These are phyloP conservation scores for Friedmanniomyces endolithicus DNA, from an alignment of 495 filamentous ascomycete genomes.

Conservation along the genomic window DNA sequence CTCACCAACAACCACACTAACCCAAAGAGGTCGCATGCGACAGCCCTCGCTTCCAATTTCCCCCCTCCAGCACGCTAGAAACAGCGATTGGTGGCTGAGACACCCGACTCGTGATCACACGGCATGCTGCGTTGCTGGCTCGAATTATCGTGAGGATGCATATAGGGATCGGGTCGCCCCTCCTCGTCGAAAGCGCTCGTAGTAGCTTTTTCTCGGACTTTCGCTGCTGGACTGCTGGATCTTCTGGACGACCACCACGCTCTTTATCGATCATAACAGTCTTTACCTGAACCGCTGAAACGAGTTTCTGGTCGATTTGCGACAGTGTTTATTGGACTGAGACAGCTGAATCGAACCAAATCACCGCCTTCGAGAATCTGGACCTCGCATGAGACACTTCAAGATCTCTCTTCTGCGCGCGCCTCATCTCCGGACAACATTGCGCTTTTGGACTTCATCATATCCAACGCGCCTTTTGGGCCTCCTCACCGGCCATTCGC, in stretches of 20 bases:
- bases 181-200: constrained; percentile 2
- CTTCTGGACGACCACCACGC: background rate
- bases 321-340: background rate
- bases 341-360: background rate
- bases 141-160: background rate
- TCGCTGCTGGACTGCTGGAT: background rate
- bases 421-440: background rate
- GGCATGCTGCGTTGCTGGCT: background rate
- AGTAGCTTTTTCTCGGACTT: background rate
- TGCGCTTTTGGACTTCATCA: background rate
- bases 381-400: background rate
- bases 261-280: background rate
- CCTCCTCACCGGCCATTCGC: background rate
- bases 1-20: background rate
- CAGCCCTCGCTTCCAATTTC: background rate
- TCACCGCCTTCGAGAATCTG: background rate
- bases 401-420: background rate
- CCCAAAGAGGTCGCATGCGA: background rate
- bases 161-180: background rate
- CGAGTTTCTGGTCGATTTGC: background rate
- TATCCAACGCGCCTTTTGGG: background rate
- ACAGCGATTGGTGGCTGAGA: background rate
- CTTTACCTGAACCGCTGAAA: background rate
- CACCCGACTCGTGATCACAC: background rate
- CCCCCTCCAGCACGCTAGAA: background rate